Conservation (phyloP, 2,329 filamentous ascomycete species). For the Blastomyces percursus region DNA sequence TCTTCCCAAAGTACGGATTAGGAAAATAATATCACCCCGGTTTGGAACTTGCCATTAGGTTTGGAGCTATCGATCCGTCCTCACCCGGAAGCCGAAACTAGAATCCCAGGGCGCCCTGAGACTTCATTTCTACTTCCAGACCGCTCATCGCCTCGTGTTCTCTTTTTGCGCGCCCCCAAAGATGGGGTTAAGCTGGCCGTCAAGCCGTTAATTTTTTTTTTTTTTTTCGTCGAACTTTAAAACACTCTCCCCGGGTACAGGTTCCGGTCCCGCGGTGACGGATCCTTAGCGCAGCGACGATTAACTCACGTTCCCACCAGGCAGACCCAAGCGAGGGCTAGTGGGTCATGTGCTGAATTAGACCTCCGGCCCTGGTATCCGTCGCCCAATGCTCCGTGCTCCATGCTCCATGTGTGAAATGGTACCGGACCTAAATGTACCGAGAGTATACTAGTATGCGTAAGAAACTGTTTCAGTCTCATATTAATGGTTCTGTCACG, state of each 20-base stretch:
- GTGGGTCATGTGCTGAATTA: slow-evolving; percentile 5
- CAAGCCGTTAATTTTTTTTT: neutral
- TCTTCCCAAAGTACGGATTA: too few species aligned
- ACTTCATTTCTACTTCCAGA: neutral
- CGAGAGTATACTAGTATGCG: neutral
- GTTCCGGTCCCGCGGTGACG: slow-evolving; percentile 30
- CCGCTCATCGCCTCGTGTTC: neutral
- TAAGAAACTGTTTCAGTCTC: neutral
- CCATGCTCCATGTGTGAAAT: neutral
- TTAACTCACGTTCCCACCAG: slow-evolving; percentile 4
- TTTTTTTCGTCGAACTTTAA: slow-evolving; percentile 1
- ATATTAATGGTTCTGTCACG: neutral
- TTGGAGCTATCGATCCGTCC: neutral
- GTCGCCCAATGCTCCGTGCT: neutral
- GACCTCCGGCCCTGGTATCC: neutral
- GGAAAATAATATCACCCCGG: too few species aligned
- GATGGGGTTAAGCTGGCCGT: neutral
- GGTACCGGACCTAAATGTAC: neutral
- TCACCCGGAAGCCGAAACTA: neutral
- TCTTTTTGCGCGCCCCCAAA: neutral
- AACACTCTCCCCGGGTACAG: slow-evolving; percentile 17
- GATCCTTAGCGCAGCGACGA: slow-evolving; percentile 15
- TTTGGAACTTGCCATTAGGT: neutral
- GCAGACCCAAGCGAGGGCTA: neutral
- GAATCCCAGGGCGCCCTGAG: neutral